Base-by-base conservation (phyloP, 164 flowering plant species). In the Nymphaea thermarum region DNA sequence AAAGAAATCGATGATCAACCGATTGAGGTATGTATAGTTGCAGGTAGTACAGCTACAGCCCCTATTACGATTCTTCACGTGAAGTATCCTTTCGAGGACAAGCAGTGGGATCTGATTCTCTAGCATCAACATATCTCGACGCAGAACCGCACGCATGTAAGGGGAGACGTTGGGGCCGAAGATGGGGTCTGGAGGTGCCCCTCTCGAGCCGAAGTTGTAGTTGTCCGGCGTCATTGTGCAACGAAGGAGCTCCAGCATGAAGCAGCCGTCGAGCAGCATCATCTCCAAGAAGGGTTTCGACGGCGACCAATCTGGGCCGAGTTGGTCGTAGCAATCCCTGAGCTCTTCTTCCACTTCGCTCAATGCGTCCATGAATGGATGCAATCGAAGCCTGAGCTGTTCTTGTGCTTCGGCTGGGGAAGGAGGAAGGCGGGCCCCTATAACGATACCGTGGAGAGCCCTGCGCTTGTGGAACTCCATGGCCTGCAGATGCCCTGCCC, bases 191-290 rank as follows among this genome's bases (percentile, higher is more conserved):
- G 41, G n/a, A 45, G 51, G 43, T n/a, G 15, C 0, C 25, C 2
- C 17, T 3, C 14, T 41, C 4, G 43, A 8, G 3, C 41, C n/a
- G 17, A 14, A 15, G 1, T 5, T 0, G 1, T 3, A 10, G n/a
- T n/a, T n/a, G n/a, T n/a, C n/a, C n/a, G n/a, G n/a, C n/a, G n/a
- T n/a, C n/a, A n/a, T n/a, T n/a, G n/a, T n/a, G n/a, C n/a, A 4
- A 0, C 4, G n/a, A 63, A 76, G 15, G 68, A 69, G 17, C 11
- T 76, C 63, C 5, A 72, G 57, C 60, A 70, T 45, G 69, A 72
- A 76, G 64, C 73, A 73, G n/a, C 72, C 76, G 14, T 73, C 79
- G 7, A 55, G n/a, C 14, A 76, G 44, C 76, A 76, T 73, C 64
- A 71, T 41, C 25, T 61, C 41, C 10, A 61, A 3, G 53, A 71